A percentile compares a stretch with the other conserved stretches of the same genome.
Conservation (phyloP, 1,284 basidiomycete genomes). For the Amylostereum chailletii region DNA sequence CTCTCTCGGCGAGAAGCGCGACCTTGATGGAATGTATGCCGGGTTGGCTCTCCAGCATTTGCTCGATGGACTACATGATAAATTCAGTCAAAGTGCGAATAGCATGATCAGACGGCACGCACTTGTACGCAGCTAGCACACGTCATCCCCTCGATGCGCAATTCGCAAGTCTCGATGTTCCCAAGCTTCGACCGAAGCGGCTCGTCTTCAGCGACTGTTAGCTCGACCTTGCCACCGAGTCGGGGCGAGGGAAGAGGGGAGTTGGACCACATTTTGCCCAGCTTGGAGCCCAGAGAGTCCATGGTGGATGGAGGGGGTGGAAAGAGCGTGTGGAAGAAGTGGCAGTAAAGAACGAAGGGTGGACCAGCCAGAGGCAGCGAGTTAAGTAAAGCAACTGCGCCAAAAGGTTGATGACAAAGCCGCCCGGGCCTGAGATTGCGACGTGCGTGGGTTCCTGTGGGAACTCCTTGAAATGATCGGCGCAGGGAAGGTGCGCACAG, state of each 20-base stretch:
- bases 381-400: too few relatives aligned
- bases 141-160: constrained; percentile 87
- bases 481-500: too few relatives aligned
- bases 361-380: too few relatives aligned
- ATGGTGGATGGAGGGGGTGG: too few relatives aligned
- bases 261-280: constrained; percentile 15
- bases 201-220: constrained; percentile 24
- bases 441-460: too few relatives aligned
- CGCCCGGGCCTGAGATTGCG: too few relatives aligned
- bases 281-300: too few relatives aligned
- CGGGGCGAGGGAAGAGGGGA: constrained; percentile 16
- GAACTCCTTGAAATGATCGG: too few relatives aligned
- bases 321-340: too few relatives aligned
- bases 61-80: constrained; percentile 75
- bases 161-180: constrained; percentile 46
- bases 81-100: background rate
- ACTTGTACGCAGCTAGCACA: constrained; percentile 89
- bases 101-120: constrained; percentile 17
- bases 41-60: constrained; percentile 73
- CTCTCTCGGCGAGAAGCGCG: constrained; percentile 90
- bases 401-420: too few relatives aligned
- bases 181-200: constrained; percentile 22
- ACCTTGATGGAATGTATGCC: constrained; percentile 89
- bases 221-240: constrained; percentile 21
- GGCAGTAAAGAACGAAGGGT: too few relatives aligned